Evolutionary conservation across 2,329 filamentous ascomycete species (phyloP).

Genomic region (Neocucurbitaria cava): DNA sequence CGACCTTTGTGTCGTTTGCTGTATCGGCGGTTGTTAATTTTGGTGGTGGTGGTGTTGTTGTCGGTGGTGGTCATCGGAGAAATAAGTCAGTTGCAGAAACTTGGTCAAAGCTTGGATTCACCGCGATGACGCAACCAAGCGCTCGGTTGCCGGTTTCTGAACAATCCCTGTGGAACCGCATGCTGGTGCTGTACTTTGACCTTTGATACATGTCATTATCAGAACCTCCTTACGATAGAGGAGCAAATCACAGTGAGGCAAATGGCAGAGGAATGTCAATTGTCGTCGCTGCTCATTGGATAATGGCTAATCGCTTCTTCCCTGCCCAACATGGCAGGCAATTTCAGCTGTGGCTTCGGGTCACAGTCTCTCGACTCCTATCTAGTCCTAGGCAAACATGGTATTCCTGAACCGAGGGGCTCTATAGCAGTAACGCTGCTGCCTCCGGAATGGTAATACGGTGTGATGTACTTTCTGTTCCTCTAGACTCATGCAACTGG

Average conservation of each 20-base stretch:
- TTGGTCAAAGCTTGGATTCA: conserved; percentile 35
- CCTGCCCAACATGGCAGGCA: background rate
- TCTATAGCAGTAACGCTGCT: background rate
- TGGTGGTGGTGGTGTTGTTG: conserved; percentile 5
- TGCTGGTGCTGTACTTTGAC: background rate
- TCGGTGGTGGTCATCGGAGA: conserved; percentile 3
- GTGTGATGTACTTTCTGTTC: background rate
- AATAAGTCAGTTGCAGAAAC: conserved; percentile 12
- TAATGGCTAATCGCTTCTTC: background rate
- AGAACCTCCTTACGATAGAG: background rate
- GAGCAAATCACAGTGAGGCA: background rate
- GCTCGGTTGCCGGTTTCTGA: conserved; percentile 2
- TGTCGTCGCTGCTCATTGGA: background rate
- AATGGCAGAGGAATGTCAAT: background rate
- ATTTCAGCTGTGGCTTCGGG: background rate
- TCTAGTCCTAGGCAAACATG: background rate
- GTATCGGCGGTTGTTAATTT: too few species aligned
- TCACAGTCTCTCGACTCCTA: background rate
- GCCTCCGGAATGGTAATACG: background rate
- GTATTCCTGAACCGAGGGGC: background rate
- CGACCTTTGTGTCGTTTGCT: too few species aligned
- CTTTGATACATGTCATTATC: background rate
- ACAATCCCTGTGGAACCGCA: background rate
- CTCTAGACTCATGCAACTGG: conserved; percentile 72
- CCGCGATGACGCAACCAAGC: conserved; percentile 38